Conservation (phyloP, 2,329 filamentous ascomycete genomes). For the Phaeomoniella chlamydospora region DNA sequence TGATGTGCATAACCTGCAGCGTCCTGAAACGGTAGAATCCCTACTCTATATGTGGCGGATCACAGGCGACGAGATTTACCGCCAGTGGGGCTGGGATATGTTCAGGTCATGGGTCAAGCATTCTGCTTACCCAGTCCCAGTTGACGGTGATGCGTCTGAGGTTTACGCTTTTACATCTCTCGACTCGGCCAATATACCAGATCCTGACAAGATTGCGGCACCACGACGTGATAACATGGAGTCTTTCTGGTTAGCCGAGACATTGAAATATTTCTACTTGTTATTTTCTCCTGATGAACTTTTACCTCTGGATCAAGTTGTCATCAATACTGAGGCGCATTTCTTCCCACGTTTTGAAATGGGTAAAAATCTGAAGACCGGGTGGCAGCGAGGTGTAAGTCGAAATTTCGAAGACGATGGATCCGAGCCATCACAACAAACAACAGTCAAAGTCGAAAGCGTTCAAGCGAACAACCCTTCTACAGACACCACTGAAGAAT, state of each 20-base stretch:
- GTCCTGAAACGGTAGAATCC: constrained; percentile 92
- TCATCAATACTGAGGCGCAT: constrained; percentile 95
- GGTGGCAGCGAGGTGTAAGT: constrained; percentile 47
- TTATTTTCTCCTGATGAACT: constrained; percentile 76
- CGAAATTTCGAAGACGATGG: neutral
- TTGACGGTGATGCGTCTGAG: constrained; percentile 38
- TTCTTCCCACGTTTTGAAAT: constrained; percentile 77
- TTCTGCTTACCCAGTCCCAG: constrained; percentile 9
- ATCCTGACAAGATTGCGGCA: neutral
- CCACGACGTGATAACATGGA: constrained; percentile 79
- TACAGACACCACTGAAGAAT: neutral
- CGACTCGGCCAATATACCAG: constrained; percentile 3
- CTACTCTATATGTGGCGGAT: constrained; percentile 99
- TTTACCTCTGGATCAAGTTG: constrained; percentile 70
- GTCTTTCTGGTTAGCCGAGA: constrained; percentile 97
- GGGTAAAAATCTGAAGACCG: constrained; percentile 58
- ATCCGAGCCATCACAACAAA: neutral
- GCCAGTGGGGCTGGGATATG: constrained; percentile 98
- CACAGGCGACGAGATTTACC: constrained; percentile 75
- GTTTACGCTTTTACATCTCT: constrained; percentile 11
- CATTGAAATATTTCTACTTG: constrained; percentile 93
- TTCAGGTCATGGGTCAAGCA: constrained; percentile 74
- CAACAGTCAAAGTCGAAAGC: neutral
- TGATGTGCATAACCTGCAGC: constrained; percentile 87
- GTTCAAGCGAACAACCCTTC: neutral